Evolutionary conservation across 2,329 filamentous ascomycete genomes (phyloP), one percentile per base, ranked within the genome.

Genomic region (Neofusicoccum sp.): DNA sequence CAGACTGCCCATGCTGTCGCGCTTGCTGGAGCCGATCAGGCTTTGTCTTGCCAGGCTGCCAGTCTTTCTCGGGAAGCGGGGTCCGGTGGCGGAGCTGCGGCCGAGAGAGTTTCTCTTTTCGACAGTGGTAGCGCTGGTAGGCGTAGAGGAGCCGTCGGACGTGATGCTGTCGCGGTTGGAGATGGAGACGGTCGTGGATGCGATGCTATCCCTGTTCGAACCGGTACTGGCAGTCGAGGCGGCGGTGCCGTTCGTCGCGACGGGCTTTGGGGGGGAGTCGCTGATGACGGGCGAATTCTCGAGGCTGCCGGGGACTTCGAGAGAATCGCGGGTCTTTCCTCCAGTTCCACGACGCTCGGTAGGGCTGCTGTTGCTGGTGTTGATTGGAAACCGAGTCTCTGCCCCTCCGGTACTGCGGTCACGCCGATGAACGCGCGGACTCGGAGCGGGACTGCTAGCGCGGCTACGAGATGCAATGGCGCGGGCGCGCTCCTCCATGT

Each of bases 401-500:
- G 83, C 79, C 62, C 81, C 81, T 64, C 81, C 81, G 36, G 86
- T 88, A 74, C 91, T 96, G 69, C 91, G 87, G 72, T 97, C 93
- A 67, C 93, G 88, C 63, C 92, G 70, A 67, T 76, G 79, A 68
- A 70, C 76, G 52, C 68, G 62, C 67, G 74, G 69, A 66, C 85
- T 82, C 31, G 87, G 87, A 4, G 84, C 88, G 6, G 93, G 93
- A 66, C 89, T 93, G 29, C 86, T 89, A 34, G 88, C 91, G 56
- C 93, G 87, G 73, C 87, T 89, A 59, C 92, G 74, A 68, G 82
- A 87, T 37, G 84, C 85, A 63, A 95, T 87, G 66, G 92, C 92
- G 66, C 92, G 88, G 74, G 92, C 91, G 59, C 95, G 88, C 75
- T 97, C 95, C 78, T 98, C 94, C 87, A 97, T 94, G 68, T 96